phyloP scores from a whole-genome alignment of 768 basidiomycete species.

The Coprinopsis strossmayeri region DNA sequence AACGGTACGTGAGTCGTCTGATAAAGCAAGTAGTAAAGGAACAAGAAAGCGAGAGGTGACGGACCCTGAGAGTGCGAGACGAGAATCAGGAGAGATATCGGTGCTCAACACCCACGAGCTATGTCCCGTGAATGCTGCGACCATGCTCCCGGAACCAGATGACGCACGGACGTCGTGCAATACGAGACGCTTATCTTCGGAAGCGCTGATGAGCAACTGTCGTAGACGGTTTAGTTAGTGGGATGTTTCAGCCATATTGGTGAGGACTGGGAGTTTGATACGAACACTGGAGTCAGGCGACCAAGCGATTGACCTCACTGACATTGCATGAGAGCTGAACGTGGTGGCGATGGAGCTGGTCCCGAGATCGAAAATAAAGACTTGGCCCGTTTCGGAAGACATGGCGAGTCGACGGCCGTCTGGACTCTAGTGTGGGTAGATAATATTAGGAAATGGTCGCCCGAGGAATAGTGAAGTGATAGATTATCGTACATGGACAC shows the following conservation, averaged over 20 bases:
- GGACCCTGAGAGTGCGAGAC: constrained; percentile 77
- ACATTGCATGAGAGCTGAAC: constrained; percentile 86
- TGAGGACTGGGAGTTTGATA: constrained; percentile 14
- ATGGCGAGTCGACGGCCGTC: constrained; percentile 80
- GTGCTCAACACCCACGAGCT: constrained; percentile 86
- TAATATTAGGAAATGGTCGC: neutral
- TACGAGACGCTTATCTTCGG: constrained; percentile 88
- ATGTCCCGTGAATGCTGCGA: constrained; percentile 83
- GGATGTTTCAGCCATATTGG: neutral
- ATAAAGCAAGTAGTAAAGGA: constrained; percentile 2
- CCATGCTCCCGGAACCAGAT: constrained; percentile 70
- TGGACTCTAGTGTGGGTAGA: constrained; percentile 59
- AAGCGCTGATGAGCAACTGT: constrained; percentile 82
- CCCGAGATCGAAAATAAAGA: constrained; percentile 80
- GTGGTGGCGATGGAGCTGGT: constrained; percentile 57
- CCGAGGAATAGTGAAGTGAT: neutral
- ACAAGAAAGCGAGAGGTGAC: constrained; percentile 15
- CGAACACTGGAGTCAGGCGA: constrained; percentile 82
- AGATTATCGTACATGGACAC: constrained; percentile 44
- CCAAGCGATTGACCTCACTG: constrained; percentile 84
- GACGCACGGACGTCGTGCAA: constrained; percentile 84
- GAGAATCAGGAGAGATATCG: constrained; percentile 77
- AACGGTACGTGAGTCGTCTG: constrained; percentile 6
- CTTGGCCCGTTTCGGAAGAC: constrained; percentile 81
- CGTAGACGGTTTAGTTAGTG: constrained; percentile 4